phyloP scores from a whole-genome alignment of 2,329 filamentous ascomycete species.

The Nemania bipapillata region DNA sequence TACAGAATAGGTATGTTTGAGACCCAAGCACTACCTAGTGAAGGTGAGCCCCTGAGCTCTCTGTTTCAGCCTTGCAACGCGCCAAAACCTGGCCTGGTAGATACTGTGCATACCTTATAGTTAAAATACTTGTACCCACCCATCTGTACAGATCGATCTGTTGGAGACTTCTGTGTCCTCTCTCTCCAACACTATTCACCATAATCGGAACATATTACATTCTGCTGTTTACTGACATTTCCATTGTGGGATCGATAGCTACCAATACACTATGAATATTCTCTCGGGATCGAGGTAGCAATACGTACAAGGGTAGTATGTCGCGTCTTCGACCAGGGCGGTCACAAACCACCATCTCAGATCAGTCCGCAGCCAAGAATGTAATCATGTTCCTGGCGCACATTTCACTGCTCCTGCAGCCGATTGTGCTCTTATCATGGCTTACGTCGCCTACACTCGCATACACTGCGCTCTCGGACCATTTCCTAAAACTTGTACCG shows the following conservation, averaged over 20 bases:
- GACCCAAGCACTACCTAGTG: neutral
- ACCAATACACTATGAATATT: slow-evolving; percentile 39
- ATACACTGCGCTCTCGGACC: slow-evolving; percentile 68
- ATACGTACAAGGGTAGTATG: slow-evolving; percentile 23
- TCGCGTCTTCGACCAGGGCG: slow-evolving; percentile 8
- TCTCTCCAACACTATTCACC: slow-evolving; percentile 10
- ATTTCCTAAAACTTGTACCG: slow-evolving; percentile 71
- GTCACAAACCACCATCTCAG: slow-evolving; percentile 19
- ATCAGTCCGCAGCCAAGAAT: slow-evolving; percentile 3
- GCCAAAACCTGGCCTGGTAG: slow-evolving; percentile 11
- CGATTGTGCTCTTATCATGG: slow-evolving; percentile 44
- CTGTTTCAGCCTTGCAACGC: slow-evolving; percentile 37
- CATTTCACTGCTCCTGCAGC: slow-evolving; percentile 43
- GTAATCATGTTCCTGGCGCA: slow-evolving; percentile 25
- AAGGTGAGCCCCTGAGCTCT: slow-evolving; percentile 15
- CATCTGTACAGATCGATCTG: neutral
- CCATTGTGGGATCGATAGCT: neutral
- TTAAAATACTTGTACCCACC: neutral
- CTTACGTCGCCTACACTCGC: slow-evolving; percentile 46
- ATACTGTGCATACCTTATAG: neutral
- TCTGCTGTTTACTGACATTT: neutral
- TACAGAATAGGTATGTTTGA: too few relatives aligned
- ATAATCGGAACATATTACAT: neutral
- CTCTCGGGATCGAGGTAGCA: slow-evolving; percentile 44
- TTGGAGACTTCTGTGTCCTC: slow-evolving; percentile 23